phyloP scores from a whole-genome alignment of 768 basidiomycete species.

The Chalciporus chontae region DNA sequence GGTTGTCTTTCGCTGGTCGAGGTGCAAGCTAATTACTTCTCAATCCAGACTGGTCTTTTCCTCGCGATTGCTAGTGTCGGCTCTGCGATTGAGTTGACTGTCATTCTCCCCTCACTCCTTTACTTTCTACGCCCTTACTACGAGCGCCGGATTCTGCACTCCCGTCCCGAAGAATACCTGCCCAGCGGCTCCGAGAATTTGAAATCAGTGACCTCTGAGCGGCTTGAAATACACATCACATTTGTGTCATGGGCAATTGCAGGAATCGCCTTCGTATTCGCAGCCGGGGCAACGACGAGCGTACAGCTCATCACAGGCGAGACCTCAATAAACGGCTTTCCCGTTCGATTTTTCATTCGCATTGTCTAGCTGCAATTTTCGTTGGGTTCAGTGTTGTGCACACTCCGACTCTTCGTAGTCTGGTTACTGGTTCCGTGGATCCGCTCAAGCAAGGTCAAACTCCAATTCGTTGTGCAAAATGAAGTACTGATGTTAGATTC shows the following conservation, averaged over 20 bases:
- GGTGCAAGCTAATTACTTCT: neutral
- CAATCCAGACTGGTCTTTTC: slow-evolving; percentile 26
- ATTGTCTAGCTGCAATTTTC: slow-evolving; percentile 13
- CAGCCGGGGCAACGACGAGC: slow-evolving; percentile 10
- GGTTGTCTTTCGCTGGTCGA: neutral
- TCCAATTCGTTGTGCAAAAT: no score
- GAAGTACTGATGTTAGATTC: neutral
- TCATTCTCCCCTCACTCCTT: slow-evolving; percentile 22
- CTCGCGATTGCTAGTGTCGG: slow-evolving; percentile 17
- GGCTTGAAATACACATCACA: slow-evolving; percentile 28
- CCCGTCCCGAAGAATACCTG: neutral
- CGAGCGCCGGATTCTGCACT: neutral
- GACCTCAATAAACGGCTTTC: neutral
- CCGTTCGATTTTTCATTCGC: neutral
- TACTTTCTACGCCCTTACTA: slow-evolving; percentile 27
- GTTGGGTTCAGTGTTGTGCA: slow-evolving; percentile 17
- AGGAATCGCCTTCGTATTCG: slow-evolving; percentile 12
- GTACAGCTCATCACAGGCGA: slow-evolving; percentile 14
- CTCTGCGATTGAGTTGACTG: slow-evolving; percentile 14
- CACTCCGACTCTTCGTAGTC: slow-evolving; percentile 21
- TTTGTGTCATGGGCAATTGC: slow-evolving; percentile 18
- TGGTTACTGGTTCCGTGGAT: slow-evolving; percentile 25
- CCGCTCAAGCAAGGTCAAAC: slow-evolving; percentile 27
- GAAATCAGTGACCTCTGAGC: slow-evolving; percentile 20
- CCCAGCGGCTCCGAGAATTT: neutral